Base-by-base conservation (phyloP, 2,329 filamentous ascomycete species). In the Talaromyces funiculosus region DNA sequence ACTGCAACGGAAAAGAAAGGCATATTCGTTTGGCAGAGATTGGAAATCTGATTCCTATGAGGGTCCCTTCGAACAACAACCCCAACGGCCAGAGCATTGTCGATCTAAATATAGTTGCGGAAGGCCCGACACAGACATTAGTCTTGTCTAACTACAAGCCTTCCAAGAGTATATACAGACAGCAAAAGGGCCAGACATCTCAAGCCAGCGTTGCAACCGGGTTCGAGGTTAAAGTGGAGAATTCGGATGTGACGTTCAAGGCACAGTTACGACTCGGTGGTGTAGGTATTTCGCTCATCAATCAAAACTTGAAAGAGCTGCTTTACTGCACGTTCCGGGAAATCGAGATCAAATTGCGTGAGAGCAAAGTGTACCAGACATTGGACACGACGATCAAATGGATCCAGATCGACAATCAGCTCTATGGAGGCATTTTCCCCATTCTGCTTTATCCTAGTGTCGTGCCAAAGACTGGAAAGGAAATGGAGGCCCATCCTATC, bases 321-420 rank as follows among this genome's bases (percentile, higher is more conserved):
- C 90, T 96, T 2, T 99, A 99, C 70, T 78, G 97, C 67, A 99
- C 94, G 0, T 88, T 97, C 75, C 84, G 93, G 55, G 93, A 96
- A 64, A 90, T 97, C 26, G 88, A 94, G 67, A 78, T 99, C 64
- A 92, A 92, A 63, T 96, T 94, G 75, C 91, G 87, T 60, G 94
- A 99, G 69, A 97, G 94, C n/a, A 84, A 87, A 18, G 80, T 97
- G 16, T 96, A 96, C 71, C 94, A 99, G 75, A 97, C 92, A 0
- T 77, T 97, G 63, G 93, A 90, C 53, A 81, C 94, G 55, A 90
- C 91, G 0, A 88, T 97, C 72, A 97, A 99, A 74, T 99, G 95
- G 95, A 94, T 99, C 29, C 94, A 99, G 75, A 90, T 99, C 67
- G 94, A 99, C 76, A 99, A 99, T 68, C 94, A 99, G 74, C 84